Evolutionary conservation across 768 basidiomycete genomes (phyloP), one percentile per base, ranked within the genome.

Genomic region (Tulasnella sp.): DNA sequence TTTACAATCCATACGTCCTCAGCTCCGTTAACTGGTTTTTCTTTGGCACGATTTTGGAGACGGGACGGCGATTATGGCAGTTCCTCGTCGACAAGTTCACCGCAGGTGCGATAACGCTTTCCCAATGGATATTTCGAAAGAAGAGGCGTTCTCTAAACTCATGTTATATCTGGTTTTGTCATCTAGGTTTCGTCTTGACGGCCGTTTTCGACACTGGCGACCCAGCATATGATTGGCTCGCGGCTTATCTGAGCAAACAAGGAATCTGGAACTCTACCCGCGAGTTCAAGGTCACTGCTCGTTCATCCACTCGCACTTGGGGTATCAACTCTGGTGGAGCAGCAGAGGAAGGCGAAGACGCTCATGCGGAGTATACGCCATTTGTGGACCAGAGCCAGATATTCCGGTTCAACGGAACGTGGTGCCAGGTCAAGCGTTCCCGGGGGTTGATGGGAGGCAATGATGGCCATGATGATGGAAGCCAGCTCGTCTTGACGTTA

Each of bases 221-320:
- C 80, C 88, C 87, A 0, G 84, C 87, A 1, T 89, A 88, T 80
- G 88, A 89, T 74, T 89, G 88, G 88, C 84, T 89, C 4, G 81
- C 87, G 1, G 82, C 86, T 24, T 87, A 88, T 77, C 82, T 89
- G 74, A 88, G 87, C 3, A 84, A 87, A 52, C 84, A 87, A 76
- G 84, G 87, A 44, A 85, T 88, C 14, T 89, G 88, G 88, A 84
- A 82, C 19, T 82, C 83, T 0, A 85, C 88, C 19, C 84, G 86
- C 42, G 85, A 88, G 39, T 87, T 88, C 79, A 83, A 84, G 19
- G 88, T 88, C 62, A 84, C 83, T 18, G 84, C 88, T 0, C 85
- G 85, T 36, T 86, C 84, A 24, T 87, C 87, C 3, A 82, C 84
- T n/a, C 84, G 87, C 3, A 86, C 86, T 82, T 88, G 87, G 85